phyloP scores from a whole-genome alignment of 768 basidiomycete genomes.

The Boletellus emodensis region DNA sequence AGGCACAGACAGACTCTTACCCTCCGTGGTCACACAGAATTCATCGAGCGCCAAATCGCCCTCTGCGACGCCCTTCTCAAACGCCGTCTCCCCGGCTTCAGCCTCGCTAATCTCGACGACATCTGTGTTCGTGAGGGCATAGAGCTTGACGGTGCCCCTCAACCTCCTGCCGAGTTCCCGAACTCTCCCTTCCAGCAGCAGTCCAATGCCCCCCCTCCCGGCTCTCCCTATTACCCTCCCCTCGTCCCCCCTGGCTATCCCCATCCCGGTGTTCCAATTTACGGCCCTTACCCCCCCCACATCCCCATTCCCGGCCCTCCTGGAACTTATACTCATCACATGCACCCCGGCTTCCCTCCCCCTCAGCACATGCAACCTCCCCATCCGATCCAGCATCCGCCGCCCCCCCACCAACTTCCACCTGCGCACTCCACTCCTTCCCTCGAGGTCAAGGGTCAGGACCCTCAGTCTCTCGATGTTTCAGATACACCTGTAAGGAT shows the following conservation, averaged over 20 bases:
- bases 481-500: slow-evolving; percentile 55
- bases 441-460: slow-evolving; percentile 62
- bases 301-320: slow-evolving; percentile 38
- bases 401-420: slow-evolving; percentile 20
- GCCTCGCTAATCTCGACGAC: slow-evolving; percentile 61
- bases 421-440: slow-evolving; percentile 12
- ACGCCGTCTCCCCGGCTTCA: slow-evolving; percentile 64
- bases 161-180: slow-evolving; percentile 30
- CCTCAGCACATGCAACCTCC: slow-evolving; percentile 36
- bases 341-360: slow-evolving; percentile 59
- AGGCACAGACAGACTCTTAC: slow-evolving; percentile 84
- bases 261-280: slow-evolving; percentile 40
- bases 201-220: slow-evolving; percentile 22
- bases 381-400: slow-evolving; percentile 31
- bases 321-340: slow-evolving; percentile 50
- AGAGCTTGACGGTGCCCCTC: slow-evolving; percentile 36
- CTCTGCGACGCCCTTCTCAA: slow-evolving; percentile 80
- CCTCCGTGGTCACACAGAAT: slow-evolving; percentile 79
- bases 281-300: slow-evolving; percentile 41
- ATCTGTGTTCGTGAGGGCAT: slow-evolving; percentile 64
- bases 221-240: slow-evolving; percentile 31
- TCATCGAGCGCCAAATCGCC: slow-evolving; percentile 72
- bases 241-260: slow-evolving; percentile 46
- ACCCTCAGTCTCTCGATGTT: slow-evolving; percentile 78
- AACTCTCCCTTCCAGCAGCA: slow-evolving; percentile 34